Percentiles rank a stretch among this genome's conserved stretches.
Evolutionary conservation across 495 filamentous ascomycete species (phyloP).

Genomic region (Emericellopsis terricola): DNA sequence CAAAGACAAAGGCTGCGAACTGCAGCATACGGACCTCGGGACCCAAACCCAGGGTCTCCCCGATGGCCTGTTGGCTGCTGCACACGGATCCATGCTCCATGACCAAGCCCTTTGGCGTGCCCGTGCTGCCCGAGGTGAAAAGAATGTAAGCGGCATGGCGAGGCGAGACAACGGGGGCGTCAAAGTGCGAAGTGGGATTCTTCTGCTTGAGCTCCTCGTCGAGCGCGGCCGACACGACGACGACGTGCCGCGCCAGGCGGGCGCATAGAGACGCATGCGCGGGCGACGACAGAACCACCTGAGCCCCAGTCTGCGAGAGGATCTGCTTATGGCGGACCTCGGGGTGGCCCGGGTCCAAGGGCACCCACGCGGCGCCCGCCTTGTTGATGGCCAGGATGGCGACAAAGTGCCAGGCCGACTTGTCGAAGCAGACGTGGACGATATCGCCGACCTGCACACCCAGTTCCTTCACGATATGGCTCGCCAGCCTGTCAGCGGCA

Average conservation of each 20-base stretch:
- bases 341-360: constrained; percentile 36
- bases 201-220: too few relatives aligned
- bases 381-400: constrained; percentile 34
- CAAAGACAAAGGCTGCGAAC: constrained; percentile 33
- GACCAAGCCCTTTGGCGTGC: constrained; percentile 18
- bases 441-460: constrained; percentile 29
- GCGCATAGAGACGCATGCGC: neutral
- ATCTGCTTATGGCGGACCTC: constrained; percentile 23
- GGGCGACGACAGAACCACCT: constrained; percentile 8
- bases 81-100: constrained; percentile 28
- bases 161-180: constrained; percentile 8
- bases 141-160: constrained; percentile 29
- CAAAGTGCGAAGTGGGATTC: neutral
- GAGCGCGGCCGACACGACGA: too few relatives aligned
- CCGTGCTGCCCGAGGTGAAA: constrained; percentile 7
- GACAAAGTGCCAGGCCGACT: constrained; percentile 32
- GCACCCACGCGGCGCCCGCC: constrained; percentile 39
- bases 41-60: constrained; percentile 14
- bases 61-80: constrained; percentile 11
- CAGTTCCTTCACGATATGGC: neutral
- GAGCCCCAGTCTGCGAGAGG: constrained; percentile 5
- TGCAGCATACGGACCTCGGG: constrained; percentile 25
- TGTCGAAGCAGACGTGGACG: constrained; percentile 35
- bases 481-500: neutral
- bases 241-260: neutral